Base-by-base conservation (phyloP, 129 eudicot species). In the Saposhnikovia divaricata region DNA sequence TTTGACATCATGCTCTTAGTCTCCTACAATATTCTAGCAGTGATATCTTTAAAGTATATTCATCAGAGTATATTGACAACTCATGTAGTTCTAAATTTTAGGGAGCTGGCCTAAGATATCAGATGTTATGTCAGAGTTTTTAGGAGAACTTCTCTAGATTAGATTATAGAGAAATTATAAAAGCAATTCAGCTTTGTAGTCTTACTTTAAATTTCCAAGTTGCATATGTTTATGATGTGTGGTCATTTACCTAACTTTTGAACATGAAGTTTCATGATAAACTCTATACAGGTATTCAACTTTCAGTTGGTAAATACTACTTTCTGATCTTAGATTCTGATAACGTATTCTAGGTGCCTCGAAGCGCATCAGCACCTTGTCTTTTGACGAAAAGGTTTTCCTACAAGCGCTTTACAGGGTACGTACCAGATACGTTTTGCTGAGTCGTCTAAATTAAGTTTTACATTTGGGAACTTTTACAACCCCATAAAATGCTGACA, bases 321-420 rank as follows among this genome's bases (percentile, higher is more conserved):
- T 73, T 46, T 44, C 86, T 87, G 68, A 87, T 80, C 27, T 63
- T 77, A 16, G 47, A 48, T 23, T 38, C 45, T 79, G 50, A 40
- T 75, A 80, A 73, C 73, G 50, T 61, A 25, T 77, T 44, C 37
- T 83, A 93, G 98, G 85, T 76, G 84, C 84, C 75, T 75, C 83
- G 80, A 92, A 92, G 85, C 92, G 90, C 69, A 71, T 77, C 39
- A 77, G 77, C 87, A 86, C 82, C 86, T 89, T 83, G 89, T 87
- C 92, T 72, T 89, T 92, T 72, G 96, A 92, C 80, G 92, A 94
- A 77, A 94, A 80, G 82, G 81, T 79, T 18, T 79, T 92, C 75
- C 68, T 94, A 78, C 96, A 94, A 83, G 86, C 93, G 80, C 89
- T 91, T 73, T 89, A 86, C 91, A 92, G 89, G 97, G 98, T 93